These are phyloP conservation scores for Talaromyces nanjingensis DNA, from an alignment of 495 filamentous ascomycete genomes.

Conservation along the genomic window DNA sequence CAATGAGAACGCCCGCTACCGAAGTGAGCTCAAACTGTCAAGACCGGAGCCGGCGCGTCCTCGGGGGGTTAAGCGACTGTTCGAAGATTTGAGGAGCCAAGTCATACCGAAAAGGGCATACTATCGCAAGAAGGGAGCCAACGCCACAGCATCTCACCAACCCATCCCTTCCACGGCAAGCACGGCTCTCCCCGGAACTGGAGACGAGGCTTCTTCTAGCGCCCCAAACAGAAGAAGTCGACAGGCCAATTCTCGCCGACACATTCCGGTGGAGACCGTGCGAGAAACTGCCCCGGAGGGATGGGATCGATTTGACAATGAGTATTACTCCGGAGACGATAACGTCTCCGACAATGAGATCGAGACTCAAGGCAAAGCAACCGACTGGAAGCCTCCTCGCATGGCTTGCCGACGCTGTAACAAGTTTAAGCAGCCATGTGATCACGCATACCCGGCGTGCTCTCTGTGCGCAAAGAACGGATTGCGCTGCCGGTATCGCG, in stretches of 20 bases:
- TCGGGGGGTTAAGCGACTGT: not conserved
- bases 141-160: not conserved
- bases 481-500: not conserved
- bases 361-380: not conserved
- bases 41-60: not conserved
- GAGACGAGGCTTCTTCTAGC: not conserved
- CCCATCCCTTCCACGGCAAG: not conserved
- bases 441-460: conserved; percentile 4
- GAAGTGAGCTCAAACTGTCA: not conserved
- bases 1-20: not conserved
- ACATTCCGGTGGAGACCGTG: not conserved
- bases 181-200: not conserved
- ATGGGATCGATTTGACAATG: not conserved
- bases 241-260: not conserved
- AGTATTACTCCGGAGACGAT: conserved; percentile 4
- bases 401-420: conserved; percentile 8
- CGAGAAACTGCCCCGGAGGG: not conserved
- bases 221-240: not conserved
- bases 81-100: not conserved
- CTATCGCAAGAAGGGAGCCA: not conserved
- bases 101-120: not conserved
- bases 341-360: not conserved
- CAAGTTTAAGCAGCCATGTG: conserved; percentile 1
- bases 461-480: not conserved
- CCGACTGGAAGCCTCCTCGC: not conserved